These are phyloP conservation scores for Penicillium verrucosum DNA, from an alignment of 2,329 filamentous ascomycete genomes.

Conservation along the genomic window DNA sequence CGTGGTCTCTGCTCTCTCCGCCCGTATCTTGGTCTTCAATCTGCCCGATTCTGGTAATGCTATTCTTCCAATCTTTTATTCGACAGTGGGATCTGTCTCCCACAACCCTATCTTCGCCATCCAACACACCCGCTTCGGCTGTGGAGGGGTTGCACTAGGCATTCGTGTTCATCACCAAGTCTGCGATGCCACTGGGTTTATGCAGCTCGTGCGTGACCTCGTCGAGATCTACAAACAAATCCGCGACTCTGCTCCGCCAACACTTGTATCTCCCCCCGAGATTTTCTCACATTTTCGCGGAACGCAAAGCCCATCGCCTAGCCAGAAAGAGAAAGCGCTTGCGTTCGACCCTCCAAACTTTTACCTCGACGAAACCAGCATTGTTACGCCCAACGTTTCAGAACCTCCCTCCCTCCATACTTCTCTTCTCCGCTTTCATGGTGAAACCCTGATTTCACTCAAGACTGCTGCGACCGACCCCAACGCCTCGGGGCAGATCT, in stretches of 20 bases:
- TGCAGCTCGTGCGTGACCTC: conserved; percentile 1
- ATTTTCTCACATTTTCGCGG: neutral
- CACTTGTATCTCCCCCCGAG: neutral
- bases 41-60: neutral
- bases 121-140: conserved; percentile 7
- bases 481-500: neutral
- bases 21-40: neutral
- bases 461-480: neutral
- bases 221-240: conserved; percentile 4
- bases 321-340: no score
- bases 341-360: neutral
- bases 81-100: neutral
- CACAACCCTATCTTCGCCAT: conserved; percentile 2
- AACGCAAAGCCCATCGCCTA: neutral
- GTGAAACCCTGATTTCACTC: neutral
- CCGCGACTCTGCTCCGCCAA: neutral
- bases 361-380: neutral
- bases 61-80: neutral
- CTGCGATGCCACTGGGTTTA: conserved; percentile 3
- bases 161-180: conserved; percentile 7
- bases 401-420: neutral
- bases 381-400: no score
- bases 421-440: neutral
- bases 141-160: conserved; percentile 3
- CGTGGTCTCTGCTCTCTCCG: neutral